Percentiles rank a stretch among this genome's conserved stretches.
Conservation (phyloP, 1,284 basidiomycete species). For the Neolentinus lepideus region DNA sequence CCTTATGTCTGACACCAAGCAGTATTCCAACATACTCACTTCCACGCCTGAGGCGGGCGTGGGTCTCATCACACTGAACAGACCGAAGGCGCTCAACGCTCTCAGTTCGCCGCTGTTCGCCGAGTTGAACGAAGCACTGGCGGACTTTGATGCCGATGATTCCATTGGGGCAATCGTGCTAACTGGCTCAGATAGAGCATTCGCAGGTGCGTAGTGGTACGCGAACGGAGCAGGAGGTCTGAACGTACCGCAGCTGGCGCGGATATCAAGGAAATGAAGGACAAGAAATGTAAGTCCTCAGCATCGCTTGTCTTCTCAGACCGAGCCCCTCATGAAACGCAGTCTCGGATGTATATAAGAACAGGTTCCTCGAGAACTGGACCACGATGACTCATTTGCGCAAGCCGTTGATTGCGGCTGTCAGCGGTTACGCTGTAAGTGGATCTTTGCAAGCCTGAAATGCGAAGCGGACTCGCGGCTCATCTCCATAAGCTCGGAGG, state of each 20-base stretch:
- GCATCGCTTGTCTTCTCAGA: background rate
- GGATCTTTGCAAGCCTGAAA: background rate
- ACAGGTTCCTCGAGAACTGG: conserved; percentile 90
- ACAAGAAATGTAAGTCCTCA: conserved; percentile 69
- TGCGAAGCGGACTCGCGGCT: conserved; percentile 2
- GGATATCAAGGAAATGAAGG: conserved; percentile 92
- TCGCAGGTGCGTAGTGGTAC: conserved; percentile 59
- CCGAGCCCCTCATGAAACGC: conserved; percentile 1
- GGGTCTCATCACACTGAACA: conserved; percentile 87
- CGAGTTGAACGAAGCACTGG: conserved; percentile 74
- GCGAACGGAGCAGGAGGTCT: conserved; percentile 1
- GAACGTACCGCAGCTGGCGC: conserved; percentile 55
- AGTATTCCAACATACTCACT: conserved; percentile 71
- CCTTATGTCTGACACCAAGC: conserved; percentile 17
- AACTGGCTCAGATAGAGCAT: conserved; percentile 90
- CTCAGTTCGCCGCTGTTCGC: conserved; percentile 75
- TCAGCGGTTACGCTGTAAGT: conserved; percentile 90
- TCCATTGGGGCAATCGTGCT: conserved; percentile 82
- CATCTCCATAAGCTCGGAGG: conserved; percentile 70
- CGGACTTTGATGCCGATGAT: conserved; percentile 67
- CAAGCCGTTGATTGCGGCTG: conserved; percentile 95
- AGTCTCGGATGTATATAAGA: conserved; percentile 86
- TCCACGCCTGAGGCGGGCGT: conserved; percentile 73
- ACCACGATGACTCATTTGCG: conserved; percentile 66
- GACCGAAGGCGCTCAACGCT: conserved; percentile 95